Percentiles rank a stretch among this genome's conserved stretches.
phyloP scores from a whole-genome alignment of 129 eudicot species.

The Rutidosis leptorrhynchoides region DNA sequence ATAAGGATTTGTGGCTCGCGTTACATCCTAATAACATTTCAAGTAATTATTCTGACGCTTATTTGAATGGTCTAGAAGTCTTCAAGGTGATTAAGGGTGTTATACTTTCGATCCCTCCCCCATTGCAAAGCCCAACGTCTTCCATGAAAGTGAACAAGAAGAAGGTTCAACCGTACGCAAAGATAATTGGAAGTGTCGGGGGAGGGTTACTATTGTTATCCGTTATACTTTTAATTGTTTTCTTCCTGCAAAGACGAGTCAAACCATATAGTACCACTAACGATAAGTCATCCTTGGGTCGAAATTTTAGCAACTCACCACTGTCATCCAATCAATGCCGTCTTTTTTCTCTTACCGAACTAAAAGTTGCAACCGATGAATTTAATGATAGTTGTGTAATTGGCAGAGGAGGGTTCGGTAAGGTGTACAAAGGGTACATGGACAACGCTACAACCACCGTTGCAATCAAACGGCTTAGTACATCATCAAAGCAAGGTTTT shows the following conservation, averaged over 20 bases:
- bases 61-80: constrained; percentile 54
- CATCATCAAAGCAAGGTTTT: constrained; percentile 52
- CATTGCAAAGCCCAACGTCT: neutral
- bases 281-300: constrained; percentile 40
- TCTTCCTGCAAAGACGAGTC: neutral
- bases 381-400: constrained; percentile 41
- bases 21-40: constrained; percentile 28
- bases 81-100: constrained; percentile 43
- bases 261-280: constrained; percentile 26
- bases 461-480: constrained; percentile 52
- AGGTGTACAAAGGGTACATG: constrained; percentile 46
- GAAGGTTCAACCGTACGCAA: neutral
- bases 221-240: neutral
- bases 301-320: constrained; percentile 23
- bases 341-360: constrained; percentile 41
- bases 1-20: constrained; percentile 41
- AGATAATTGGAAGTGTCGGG: constrained; percentile 19
- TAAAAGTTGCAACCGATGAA: constrained; percentile 35
- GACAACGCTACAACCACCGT: constrained; percentile 36
- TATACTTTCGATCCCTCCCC: constrained; percentile 48
- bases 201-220: constrained; percentile 25
- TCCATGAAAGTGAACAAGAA: constrained; percentile 1
- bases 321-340: constrained; percentile 45
- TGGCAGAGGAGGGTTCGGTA: constrained; percentile 66
- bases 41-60: constrained; percentile 24